A percentile compares a stretch with the other conserved stretches of the same genome.
Evolutionary conservation across 2,329 filamentous ascomycete species (phyloP).

Genomic region (Dactylonectria macrodidyma): DNA sequence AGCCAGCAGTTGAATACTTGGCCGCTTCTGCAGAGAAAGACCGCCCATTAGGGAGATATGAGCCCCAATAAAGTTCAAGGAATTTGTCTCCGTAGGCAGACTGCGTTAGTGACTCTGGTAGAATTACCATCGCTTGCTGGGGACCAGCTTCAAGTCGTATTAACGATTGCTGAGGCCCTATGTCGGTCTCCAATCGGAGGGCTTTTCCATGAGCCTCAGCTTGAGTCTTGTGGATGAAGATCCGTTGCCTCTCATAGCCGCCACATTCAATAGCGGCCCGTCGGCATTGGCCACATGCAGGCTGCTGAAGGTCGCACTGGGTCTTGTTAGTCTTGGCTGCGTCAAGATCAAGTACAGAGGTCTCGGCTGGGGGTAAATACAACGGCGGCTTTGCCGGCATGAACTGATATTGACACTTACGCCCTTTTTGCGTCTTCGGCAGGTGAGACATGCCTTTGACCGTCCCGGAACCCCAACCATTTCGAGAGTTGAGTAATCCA

Average conservation of each 20-base stretch:
- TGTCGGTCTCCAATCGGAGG: background rate
- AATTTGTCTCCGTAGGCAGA: background rate
- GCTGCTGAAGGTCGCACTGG: conserved; percentile 18
- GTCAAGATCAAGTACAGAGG: background rate
- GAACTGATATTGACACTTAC: conserved; percentile 15
- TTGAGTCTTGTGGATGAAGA: conserved; percentile 11
- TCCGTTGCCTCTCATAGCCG: conserved; percentile 1
- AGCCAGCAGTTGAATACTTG: conserved; percentile 12
- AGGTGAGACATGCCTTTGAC: conserved; percentile 31
- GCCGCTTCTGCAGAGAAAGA: background rate
- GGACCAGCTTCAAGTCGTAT: background rate
- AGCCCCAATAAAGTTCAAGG: background rate
- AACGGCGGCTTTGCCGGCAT: background rate
- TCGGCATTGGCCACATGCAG: conserved; percentile 13
- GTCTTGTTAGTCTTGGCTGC: background rate
- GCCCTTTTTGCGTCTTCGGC: conserved; percentile 29
- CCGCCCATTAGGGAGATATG: conserved; percentile 9
- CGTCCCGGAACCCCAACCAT: conserved; percentile 34
- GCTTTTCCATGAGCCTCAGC: background rate
- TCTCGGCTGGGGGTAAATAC: background rate
- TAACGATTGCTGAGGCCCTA: background rate
- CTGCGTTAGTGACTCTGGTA: background rate
- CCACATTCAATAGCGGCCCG: conserved; percentile 1
- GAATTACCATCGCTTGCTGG: background rate
- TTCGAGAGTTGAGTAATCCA: background rate